Conservation (phyloP, 148 eudicot genomes). For the Drosera capensis region DNA sequence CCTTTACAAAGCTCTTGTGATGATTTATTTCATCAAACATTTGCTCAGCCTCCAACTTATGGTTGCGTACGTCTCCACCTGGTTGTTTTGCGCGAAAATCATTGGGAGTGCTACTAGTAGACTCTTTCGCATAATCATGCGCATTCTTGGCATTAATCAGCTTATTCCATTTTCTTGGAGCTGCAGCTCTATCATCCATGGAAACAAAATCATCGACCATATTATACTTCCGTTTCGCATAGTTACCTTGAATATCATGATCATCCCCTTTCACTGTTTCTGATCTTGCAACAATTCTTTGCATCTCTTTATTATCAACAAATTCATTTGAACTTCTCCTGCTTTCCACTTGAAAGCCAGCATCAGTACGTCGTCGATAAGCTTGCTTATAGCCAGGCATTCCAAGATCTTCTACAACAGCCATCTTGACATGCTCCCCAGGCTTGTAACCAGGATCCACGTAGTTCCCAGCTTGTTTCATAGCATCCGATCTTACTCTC, state of each 20-base stretch:
- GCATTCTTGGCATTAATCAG: constrained; percentile 2
- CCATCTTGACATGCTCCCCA: constrained; percentile 15
- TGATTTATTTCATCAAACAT: constrained; percentile 10
- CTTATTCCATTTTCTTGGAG: constrained; percentile 6
- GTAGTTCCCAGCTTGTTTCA: constrained; percentile 14
- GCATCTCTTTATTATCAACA: constrained; percentile 9
- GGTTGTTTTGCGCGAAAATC: constrained; percentile 9
- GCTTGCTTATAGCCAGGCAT: constrained; percentile 15
- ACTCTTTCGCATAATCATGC: constrained; percentile 13
- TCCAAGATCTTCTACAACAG: constrained; percentile 12
- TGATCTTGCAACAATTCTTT: constrained; percentile 7
- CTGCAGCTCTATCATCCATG: constrained; percentile 5
- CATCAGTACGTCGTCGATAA: constrained; percentile 15
- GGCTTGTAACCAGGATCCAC: constrained; percentile 13
- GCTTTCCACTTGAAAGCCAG: constrained; percentile 16
- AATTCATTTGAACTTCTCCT: constrained; percentile 13
- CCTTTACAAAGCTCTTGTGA: constrained; percentile 10
- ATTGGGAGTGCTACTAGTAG: constrained; percentile 14
- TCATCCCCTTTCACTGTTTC: constrained; percentile 9
- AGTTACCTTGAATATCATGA: constrained; percentile 9
- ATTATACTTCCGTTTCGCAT: constrained; percentile 13
- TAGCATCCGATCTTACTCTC: constrained; percentile 8
- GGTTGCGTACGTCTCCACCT: constrained; percentile 11
- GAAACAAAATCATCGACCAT: constrained; percentile 13
- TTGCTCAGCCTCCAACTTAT: constrained; percentile 11